A percentile compares a stretch with the other conserved stretches of the same genome.
These are phyloP conservation scores for Lathyrus oleraceus DNA, from an alignment of 306 rosid species.

Conservation along the genomic window DNA sequence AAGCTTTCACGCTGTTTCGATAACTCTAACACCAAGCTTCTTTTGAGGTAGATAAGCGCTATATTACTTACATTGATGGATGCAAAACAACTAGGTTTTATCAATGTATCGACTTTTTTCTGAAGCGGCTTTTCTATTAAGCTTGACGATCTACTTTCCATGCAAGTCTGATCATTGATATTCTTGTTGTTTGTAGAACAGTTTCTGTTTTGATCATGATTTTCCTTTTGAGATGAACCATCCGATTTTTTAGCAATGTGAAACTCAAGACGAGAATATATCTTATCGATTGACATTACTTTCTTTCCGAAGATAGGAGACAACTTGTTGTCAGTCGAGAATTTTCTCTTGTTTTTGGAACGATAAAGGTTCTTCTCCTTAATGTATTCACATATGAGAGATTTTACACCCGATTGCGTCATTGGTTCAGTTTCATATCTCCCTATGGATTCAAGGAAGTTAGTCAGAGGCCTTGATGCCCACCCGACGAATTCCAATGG, in stretches of 20 bases:
- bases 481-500: conserved; percentile 42
- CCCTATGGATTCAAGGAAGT: conserved; percentile 64
- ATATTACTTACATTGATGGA: conserved; percentile 45
- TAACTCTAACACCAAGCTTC: conserved; percentile 56
- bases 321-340: conserved; percentile 60
- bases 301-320: conserved; percentile 53
- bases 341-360: conserved; percentile 42
- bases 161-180: conserved; percentile 21
- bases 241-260: conserved; percentile 47
- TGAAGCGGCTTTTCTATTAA: conserved; percentile 29
- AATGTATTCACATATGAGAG: conserved; percentile 53
- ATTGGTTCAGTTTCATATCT: conserved; percentile 46
- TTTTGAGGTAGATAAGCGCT: conserved; percentile 56
- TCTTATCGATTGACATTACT: conserved; percentile 32
- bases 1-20: conserved; percentile 49
- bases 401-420: conserved; percentile 38
- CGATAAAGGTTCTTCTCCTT: conserved; percentile 50
- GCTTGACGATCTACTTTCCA: conserved; percentile 27
- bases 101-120: conserved; percentile 22
- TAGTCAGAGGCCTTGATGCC: conserved; percentile 68
- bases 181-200: conserved; percentile 26
- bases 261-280: conserved; percentile 40
- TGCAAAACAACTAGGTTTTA: conserved; percentile 43
- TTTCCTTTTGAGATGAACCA: conserved; percentile 9
- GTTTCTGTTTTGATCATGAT: conserved; percentile 20